Base-by-base conservation (phyloP, 768 basidiomycete genomes). In the Tylopilus sp. region DNA sequence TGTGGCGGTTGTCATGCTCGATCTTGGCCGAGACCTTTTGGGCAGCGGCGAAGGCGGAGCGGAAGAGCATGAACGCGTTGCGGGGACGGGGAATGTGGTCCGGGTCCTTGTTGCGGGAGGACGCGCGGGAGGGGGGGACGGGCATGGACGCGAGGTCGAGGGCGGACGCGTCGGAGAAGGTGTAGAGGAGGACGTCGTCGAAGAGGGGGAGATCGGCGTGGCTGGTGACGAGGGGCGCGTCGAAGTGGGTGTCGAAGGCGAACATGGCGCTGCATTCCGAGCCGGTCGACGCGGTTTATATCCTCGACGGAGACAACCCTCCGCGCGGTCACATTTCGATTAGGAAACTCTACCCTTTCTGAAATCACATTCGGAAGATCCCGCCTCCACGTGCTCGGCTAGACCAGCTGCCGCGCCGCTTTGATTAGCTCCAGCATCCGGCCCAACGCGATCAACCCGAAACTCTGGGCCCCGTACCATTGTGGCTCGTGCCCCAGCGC, bases 1-100 rank as follows among this genome's bases (percentile, higher is more conserved):
- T 80, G 53, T 81, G 77, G 28, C 81, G 72, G 60, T 83, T 78
- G 62, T 85, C 80, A 55, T 72, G 74, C 61, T 85, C 83, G 57
- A 83, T 71, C 19, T 62, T 67, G n/a, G 72, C 69, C 45, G 58
- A 65, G 54, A 82, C 74, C 54, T 77, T 80, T 37, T 78, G 75
- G 8, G 75, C 74, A 4, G 78, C 76, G 36, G 80, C 79, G 46
- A 86, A 82, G 50, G 78, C 80, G 24, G 80, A 84, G 21, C 83
- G 77, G 65, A 79, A 85, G 64, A 85, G 77, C 75, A 85, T 76
- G 63, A 77, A 76, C 36, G 74, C 76, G 56, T 76, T 77, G 3
- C 73, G 58, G 1, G 72, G 72, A 37, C 72, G 73, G 13, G 72
- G 72, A 17, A 72, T 62, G 58, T 72, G 71, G 73, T 82, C 53